Evolutionary conservation across 345 rosid genomes (phyloP), one percentile per base, ranked within the genome.

Genomic region (Aquilaria malaccensis): DNA sequence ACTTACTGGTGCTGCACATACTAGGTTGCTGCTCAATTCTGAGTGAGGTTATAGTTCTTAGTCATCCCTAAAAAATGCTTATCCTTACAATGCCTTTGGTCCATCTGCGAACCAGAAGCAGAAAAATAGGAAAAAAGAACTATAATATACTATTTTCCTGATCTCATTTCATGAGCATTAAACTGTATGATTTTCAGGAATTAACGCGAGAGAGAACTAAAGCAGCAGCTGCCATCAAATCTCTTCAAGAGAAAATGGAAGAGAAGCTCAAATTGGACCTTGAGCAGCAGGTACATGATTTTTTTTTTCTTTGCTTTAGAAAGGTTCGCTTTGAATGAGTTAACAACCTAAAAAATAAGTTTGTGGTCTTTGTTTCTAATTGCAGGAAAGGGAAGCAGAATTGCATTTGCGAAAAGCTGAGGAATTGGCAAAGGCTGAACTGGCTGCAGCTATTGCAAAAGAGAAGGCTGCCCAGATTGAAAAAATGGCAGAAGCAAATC

Each of bases 381-480:
- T 76, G 61, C 79, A 95, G 97, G 96, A 88, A 81, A 74, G 31
- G 54, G 99, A 91, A 76, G 79, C 85, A 32, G 82, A 82, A 71
- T 52, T 74, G 55, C 78, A 85, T 67, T 51, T 86, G 70, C 71
- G 76, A 68, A 81, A 72, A 70, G 72, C 74, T 56, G 79, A 76
- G 72, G 99, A 91, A 67, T 69, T 88, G 59, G 88, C 89, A 57
- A 85, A 85, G 79, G 96, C 86, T 62, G 94, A 95, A 78, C 60
- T 82, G 74, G 75, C 82, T 71, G 81, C 97, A 60, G 76, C 82
- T 67, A 71, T 88, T 64, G 79, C 85, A 46, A 78, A 62, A 56
- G 99, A 91, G 82, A 95, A 91, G 82, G 91, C 91, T 58, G 74
- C 88, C 58, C 95, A 82, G 58, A 81, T 88, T 67, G 89, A 95